phyloP scores from a whole-genome alignment of 345 rosid genomes.

The Pelargonium nanum region DNA sequence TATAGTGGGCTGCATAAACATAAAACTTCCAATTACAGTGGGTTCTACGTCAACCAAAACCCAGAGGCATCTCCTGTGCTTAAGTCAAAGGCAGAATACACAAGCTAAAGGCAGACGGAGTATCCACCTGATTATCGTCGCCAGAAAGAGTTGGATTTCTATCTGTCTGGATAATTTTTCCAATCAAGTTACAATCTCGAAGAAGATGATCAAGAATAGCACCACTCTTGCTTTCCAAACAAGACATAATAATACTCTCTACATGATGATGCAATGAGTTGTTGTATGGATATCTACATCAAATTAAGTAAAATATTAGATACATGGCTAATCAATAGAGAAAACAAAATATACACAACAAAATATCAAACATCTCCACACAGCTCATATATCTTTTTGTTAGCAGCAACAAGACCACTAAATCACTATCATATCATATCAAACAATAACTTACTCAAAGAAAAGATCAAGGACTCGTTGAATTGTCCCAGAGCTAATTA shows the following conservation, averaged over 20 bases:
- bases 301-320: not conserved
- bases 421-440: not conserved
- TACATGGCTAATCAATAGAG: not conserved
- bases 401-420: not conserved
- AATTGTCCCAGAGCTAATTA: constrained; percentile 70
- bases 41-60: too few species aligned
- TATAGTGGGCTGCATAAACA: constrained; percentile 59
- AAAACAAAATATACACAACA: not conserved
- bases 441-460: constrained; percentile 55
- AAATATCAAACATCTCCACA: not conserved
- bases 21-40: constrained; percentile 3
- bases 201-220: constrained; percentile 61
- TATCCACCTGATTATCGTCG: constrained; percentile 27
- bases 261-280: constrained; percentile 95
- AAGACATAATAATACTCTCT: constrained; percentile 73
- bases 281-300: constrained; percentile 84
- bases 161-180: constrained; percentile 66
- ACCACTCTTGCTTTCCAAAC: constrained; percentile 69
- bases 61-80: too few species aligned
- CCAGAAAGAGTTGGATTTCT: constrained; percentile 50
- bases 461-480: constrained; percentile 68
- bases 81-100: not conserved
- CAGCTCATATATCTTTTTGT: not conserved
- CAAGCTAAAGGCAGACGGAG: not conserved
- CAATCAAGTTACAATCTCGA: constrained; percentile 65